Evolutionary conservation across 2,329 filamentous ascomycete genomes (phyloP), one percentile per base, ranked within the genome.

Genomic region (Pseudocercospora crystallina): DNA sequence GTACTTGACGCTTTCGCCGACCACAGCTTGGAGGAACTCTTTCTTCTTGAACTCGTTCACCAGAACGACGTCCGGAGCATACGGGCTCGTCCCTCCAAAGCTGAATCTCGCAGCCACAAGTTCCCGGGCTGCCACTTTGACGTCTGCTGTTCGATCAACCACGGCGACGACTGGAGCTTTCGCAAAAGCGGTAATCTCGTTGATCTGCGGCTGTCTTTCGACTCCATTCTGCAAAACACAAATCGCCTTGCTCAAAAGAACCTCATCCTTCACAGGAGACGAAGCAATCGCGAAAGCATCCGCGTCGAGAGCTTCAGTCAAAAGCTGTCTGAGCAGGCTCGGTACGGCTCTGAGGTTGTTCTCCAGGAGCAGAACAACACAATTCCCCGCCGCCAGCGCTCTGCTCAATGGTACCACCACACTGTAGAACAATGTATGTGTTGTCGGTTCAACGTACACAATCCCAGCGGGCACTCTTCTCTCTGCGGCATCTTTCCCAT

Each of bases 21-120:
- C 64, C 4, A 76, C 72, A 0, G 77, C 76, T 40, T 77, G 72
- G 0, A 81, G 63, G 56, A 85, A 84, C 0, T 74, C 71, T 47
- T 77, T 73, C 67, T 80, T 79, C 3, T 75, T 71, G 51, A 78
- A 86, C 55, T 86, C 83, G 53, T 86, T 84, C n/a, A 86, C 82
- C 0, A 85, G 66, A 0, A 86, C 78, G 0, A 84, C 29, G 59
- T 86, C 82, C 0, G 83, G 83, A 0, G 81, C 78, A 60, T 85
- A 85, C 0, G 81, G 75, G 1, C 82, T 84, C 2, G 66, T 71
- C 2, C 82, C 82, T 1, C 77, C 71, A 29, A 83, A 80, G 11
- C 69, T 68, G 58, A 84, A 80, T 2, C 81, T 72, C 1, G 82
- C 80, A 0, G 69, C 70, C 0, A 79, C 74, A 1, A 86, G 69